Base-by-base conservation (phyloP, 2,329 filamentous ascomycete species). In the Penicillium sp. region DNA sequence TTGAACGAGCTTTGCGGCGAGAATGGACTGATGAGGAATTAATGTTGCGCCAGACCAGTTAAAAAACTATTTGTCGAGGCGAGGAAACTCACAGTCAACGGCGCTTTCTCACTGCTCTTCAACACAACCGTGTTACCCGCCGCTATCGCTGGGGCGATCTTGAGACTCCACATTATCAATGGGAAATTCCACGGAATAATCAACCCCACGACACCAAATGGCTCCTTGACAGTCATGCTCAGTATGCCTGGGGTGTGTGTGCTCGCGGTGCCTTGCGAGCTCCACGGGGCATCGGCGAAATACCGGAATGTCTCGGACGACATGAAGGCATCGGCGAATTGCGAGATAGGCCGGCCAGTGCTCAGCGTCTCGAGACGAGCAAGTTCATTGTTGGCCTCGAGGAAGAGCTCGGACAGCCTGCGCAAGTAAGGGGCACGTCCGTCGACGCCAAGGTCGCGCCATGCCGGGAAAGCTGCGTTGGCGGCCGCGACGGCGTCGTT, bases 41-140 rank as follows among this genome's bases (percentile, higher is more conserved):
- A n/a, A 14, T 25, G 8, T 5, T 6, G 14, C 11, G 30, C 28
- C 3, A 6, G 14, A 10, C 14, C 6, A 2, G 22, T 6, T 6
- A 8, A 14, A 2, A 3, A 13, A 5, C 11, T 19, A 19, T 6
- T 2, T 13, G 1, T n/a, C 14, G 25, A 46, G 6, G 10, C 13
- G 13, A 8, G 6, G 54, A 19, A 25, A 66, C 74, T 68, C 65
- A 84, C 83, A 2, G 84, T 84, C 55, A 90, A 73, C 0, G 87
- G 87, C 0, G 86, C 84, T 66, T 87, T 82, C 75, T 89, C 87
- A 61, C 83, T 85, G 10, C 84, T 84, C 75, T 89, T 89, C 33
- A 89, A 71, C 2, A 89, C 74, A 43, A 89, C 82, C 25, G 81
- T 84, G 68, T 88, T 88, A 38, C 85, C 85, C 49, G 82, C 81